These are phyloP conservation scores for Zygoascus tannicola DNA, from an alignment of 805 yeast species.

Conservation along the genomic window DNA sequence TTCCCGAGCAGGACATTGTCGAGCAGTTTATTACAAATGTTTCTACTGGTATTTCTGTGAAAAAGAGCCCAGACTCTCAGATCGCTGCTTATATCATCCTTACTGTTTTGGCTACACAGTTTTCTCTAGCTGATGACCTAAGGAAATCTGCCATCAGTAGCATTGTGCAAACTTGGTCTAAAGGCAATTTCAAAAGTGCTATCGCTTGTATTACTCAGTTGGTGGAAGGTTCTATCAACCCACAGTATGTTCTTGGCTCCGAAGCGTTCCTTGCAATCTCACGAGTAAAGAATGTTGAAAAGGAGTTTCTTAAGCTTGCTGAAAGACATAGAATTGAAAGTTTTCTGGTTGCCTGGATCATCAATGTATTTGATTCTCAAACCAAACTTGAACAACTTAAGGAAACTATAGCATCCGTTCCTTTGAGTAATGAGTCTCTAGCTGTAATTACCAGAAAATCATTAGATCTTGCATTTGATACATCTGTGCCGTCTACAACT, in stretches of 20 bases:
- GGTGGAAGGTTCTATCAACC: constrained; percentile 16
- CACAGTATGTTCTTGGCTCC: constrained; percentile 17
- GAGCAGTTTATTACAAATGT: constrained; percentile 28
- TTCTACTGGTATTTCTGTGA: constrained; percentile 23
- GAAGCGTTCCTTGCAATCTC: constrained; percentile 3
- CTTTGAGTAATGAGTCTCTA: constrained; percentile 14
- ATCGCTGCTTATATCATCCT: constrained; percentile 76
- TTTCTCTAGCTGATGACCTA: constrained; percentile 48
- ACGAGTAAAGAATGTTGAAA: constrained; percentile 16
- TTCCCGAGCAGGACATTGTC: constrained; percentile 29
- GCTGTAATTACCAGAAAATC: constrained; percentile 11
- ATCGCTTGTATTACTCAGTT: constrained; percentile 28
- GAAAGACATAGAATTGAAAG: constrained; percentile 30
- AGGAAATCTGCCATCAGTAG: constrained; percentile 54
- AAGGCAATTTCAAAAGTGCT: constrained; percentile 24
- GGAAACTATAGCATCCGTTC: constrained; percentile 15
- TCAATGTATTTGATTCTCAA: constrained; percentile 37
- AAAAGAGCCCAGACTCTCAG: constrained; percentile 46
- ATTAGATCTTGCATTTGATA: background rate
- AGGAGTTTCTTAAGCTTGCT: constrained; percentile 20
- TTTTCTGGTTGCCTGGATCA: constrained; percentile 36
- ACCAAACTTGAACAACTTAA: constrained; percentile 22
- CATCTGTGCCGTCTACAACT: background rate
- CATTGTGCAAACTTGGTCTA: constrained; percentile 39
- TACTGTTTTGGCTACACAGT: constrained; percentile 66